These are phyloP conservation scores for Silene noctiflora DNA, from an alignment of 179 eudicot species.

Conservation along the genomic window DNA sequence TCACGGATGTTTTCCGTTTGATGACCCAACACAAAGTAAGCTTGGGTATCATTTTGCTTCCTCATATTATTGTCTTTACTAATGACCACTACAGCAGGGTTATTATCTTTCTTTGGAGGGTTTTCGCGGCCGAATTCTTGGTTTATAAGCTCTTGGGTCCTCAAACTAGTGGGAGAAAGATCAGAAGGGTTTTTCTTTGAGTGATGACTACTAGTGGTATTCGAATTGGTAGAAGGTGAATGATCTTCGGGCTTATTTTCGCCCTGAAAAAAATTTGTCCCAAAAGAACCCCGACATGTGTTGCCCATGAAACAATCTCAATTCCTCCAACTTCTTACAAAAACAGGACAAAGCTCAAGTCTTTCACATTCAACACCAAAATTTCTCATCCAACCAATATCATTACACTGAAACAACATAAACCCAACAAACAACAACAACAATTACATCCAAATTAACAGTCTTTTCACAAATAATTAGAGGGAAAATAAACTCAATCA, in stretches of 20 bases:
- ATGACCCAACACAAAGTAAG: too few species aligned
- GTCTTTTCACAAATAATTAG: neutral
- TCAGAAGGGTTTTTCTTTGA: too few species aligned
- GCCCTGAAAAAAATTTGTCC: slow-evolving; percentile 52
- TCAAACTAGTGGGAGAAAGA: too few species aligned
- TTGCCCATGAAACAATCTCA: slow-evolving; percentile 80
- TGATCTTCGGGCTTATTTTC: slow-evolving; percentile 51
- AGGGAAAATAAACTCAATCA: neutral
- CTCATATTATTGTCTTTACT: too few species aligned
- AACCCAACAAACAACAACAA: slow-evolving; percentile 18
- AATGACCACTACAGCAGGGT: too few species aligned
- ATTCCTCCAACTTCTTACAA: slow-evolving; percentile 23
- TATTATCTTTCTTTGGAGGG: too few species aligned
- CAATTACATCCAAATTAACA: slow-evolving; percentile 14
- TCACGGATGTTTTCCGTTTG: too few species aligned
- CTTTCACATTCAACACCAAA: slow-evolving; percentile 28
- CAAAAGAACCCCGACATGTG: slow-evolving; percentile 81
- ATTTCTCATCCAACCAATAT: slow-evolving; percentile 19
- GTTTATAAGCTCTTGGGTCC: too few species aligned
- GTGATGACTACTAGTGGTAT: too few species aligned
- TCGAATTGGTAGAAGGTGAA: slow-evolving; percentile 26
- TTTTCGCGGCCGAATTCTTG: too few species aligned
- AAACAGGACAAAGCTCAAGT: slow-evolving; percentile 17
- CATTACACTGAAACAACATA: slow-evolving; percentile 24
- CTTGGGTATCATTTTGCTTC: too few species aligned